A percentile compares a stretch with the other conserved stretches of the same genome.
Conservation (phyloP, 2,329 filamentous ascomycete species). For the Clonostachys rhizophaga region DNA sequence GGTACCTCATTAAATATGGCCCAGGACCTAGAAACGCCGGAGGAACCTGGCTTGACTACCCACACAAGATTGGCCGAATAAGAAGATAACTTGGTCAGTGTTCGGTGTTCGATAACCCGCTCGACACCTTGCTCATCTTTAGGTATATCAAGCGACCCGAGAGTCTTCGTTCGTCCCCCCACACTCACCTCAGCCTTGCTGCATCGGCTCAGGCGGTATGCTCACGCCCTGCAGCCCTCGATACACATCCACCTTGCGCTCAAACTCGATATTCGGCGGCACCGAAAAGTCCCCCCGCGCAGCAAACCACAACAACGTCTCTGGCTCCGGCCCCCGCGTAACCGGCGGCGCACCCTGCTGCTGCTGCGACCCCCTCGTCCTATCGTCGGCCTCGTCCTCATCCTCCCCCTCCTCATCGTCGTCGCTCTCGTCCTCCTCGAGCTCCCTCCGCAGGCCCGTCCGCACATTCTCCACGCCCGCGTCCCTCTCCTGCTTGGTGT, state of each 20-base stretch:
- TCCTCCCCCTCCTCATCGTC: slow-evolving; percentile 56
- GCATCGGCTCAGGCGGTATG: too few relatives aligned
- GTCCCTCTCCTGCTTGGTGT: slow-evolving; percentile 66
- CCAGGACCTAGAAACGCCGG: too few relatives aligned
- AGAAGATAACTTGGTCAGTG: too few relatives aligned
- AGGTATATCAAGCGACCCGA: too few relatives aligned
- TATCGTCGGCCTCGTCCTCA: slow-evolving; percentile 33
- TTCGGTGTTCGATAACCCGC: too few relatives aligned
- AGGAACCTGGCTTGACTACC: too few relatives aligned
- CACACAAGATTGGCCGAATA: too few relatives aligned
- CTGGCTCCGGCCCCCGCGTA: slow-evolving; percentile 31
- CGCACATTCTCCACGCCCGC: slow-evolving; percentile 63
- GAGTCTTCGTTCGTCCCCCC: too few relatives aligned
- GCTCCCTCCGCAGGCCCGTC: slow-evolving; percentile 59
- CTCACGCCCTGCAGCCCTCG: slow-evolving; percentile 26
- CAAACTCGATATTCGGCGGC: slow-evolving; percentile 37
- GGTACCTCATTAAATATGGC: too few relatives aligned
- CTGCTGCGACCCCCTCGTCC: slow-evolving; percentile 7
- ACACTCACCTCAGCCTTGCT: too few relatives aligned
- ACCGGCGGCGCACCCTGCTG: slow-evolving; percentile 13
- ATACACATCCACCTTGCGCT: slow-evolving; percentile 23
- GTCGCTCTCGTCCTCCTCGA: slow-evolving; percentile 46
- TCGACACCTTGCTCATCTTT: too few relatives aligned
- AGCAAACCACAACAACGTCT: slow-evolving; percentile 41
- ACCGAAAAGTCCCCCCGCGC: slow-evolving; percentile 37